Base-by-base conservation (phyloP, 148 eudicot genomes). In the Spergularia bocconei region DNA sequence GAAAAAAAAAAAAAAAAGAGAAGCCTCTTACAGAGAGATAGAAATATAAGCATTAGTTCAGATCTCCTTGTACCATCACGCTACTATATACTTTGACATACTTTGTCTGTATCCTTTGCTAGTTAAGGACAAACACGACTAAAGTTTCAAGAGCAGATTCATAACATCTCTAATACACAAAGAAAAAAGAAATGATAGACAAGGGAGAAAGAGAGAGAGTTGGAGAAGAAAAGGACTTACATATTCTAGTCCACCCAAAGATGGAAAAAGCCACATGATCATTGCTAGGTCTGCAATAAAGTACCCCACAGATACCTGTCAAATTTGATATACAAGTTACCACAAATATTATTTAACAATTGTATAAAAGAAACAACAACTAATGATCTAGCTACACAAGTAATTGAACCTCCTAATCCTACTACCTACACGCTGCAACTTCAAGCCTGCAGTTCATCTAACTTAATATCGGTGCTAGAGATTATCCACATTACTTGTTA, bases 221-320 rank as follows among this genome's bases (percentile, higher is more conserved):
- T 13, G 23, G 13, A 50, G 55, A 51, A 51, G 47, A 77, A 56
- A 13, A 72, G 76, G 70, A 92, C 99, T 92, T 87, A 96, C 99
- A 91, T 89, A 96, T 79, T 96, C 99, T 55, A 88, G 39, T 84
- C 99, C 99, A 77, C 99, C 99, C 80, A 96, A 80, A 56, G 94
- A 85, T 81, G 99, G 99, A 87, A 84, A 92, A 62, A 88, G 76
- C 99, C 99, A 96, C 82, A 88, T 80, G 81, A 96, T 88, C 94
- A 96, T 87, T 77, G 83, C 97, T 74, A 96, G 94, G 87, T 96
- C 99, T 39, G 97, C 82, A 81, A 91, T 71, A 77, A 96, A 96
- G 86, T 96, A 96, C 15, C 99, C 99, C 71, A 89, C 97, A 74
- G 99, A 90, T 76, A 92, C 91, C 99, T 95, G 99, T 79, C 79